A percentile compares a stretch with the other conserved stretches of the same genome.
Conservation (phyloP, 176 grass and related monocot genomes). For the Tuctoria greenei region DNA sequence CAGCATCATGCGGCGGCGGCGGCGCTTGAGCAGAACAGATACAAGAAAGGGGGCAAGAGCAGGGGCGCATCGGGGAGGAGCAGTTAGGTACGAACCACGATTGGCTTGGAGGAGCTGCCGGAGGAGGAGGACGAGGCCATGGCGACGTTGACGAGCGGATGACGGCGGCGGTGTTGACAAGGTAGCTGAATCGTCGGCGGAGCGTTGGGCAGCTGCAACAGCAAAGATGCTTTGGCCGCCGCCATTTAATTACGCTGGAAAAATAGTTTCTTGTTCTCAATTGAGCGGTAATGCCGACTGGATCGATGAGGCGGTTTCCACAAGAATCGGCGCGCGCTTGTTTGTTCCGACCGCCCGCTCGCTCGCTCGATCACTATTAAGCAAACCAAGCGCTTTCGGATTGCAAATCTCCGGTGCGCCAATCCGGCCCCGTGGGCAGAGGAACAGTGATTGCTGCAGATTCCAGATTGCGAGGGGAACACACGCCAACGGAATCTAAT, state of each 20-base stretch:
- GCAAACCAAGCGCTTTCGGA: neutral
- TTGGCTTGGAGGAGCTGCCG: neutral
- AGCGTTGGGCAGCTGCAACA: neutral
- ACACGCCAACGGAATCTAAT: neutral
- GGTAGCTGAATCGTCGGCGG: neutral
- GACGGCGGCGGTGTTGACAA: slow-evolving; percentile 15
- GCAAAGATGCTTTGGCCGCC: neutral
- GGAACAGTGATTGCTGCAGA: neutral
- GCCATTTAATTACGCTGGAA: neutral
- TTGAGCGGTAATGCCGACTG: neutral
- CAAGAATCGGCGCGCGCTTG: neutral
- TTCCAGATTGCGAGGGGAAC: neutral
- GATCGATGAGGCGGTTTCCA: neutral
- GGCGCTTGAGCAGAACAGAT: neutral
- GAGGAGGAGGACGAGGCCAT: slow-evolving; percentile 31
- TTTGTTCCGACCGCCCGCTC: too few species aligned
- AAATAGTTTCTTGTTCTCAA: neutral
- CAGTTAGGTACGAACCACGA: neutral
- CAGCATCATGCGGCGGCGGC: neutral
- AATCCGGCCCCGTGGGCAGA: neutral
- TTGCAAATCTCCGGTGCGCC: neutral
- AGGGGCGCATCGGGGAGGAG: neutral
- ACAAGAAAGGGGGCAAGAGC: neutral
- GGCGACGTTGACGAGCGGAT: neutral
- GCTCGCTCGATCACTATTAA: too few species aligned